Percentiles rank a stretch among this genome's conserved stretches.
phyloP scores from a whole-genome alignment of 2,329 filamentous ascomycete species.

The Fusarium equiseti region DNA sequence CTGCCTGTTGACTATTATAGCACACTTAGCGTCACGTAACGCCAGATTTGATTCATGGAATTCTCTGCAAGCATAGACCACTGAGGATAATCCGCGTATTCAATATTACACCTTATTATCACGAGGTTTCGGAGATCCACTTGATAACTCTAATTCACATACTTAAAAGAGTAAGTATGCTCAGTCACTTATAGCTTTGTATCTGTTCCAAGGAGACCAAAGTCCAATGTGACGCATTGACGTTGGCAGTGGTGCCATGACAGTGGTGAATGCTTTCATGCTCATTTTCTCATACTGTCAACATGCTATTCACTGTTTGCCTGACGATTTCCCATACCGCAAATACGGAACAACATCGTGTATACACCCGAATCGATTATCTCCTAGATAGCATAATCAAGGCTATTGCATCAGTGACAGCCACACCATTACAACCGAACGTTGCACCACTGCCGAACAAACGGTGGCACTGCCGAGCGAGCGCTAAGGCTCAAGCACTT shows the following conservation, averaged over 20 bases:
- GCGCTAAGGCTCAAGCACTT: background rate
- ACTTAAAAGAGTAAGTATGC: background rate
- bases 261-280: background rate
- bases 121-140: background rate
- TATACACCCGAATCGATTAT: background rate
- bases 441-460: background rate
- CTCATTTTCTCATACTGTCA: background rate
- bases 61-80: background rate
- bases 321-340: background rate
- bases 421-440: background rate
- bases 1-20: background rate
- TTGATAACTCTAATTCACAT: background rate
- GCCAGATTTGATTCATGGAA: background rate
- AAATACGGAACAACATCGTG: background rate
- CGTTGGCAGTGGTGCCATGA: background rate
- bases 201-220: background rate
- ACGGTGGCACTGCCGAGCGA: background rate
- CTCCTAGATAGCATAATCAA: background rate
- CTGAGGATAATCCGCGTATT: background rate
- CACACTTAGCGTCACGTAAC: background rate
- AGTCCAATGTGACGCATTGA: background rate
- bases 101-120: background rate
- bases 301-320: background rate
- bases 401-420: background rate
- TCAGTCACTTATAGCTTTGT: background rate